Evolutionary conservation across 2,329 filamentous ascomycete species (phyloP).

Genomic region (Rutstroemia sp.): DNA sequence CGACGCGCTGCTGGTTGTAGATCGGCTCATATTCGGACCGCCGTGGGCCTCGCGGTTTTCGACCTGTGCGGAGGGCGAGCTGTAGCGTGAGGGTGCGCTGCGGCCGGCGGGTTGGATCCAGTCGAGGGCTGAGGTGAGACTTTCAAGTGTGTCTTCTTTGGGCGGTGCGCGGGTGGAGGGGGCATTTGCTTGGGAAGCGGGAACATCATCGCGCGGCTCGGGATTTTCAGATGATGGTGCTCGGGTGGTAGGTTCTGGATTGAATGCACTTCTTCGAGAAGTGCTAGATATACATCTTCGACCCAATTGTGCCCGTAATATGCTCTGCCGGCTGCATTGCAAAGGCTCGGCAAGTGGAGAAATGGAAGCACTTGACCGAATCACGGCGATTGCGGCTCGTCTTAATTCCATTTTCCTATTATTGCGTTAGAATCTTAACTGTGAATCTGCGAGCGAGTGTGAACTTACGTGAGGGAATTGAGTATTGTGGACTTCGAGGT

Average conservation of each 20-base stretch:
- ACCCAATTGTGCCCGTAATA: neutral
- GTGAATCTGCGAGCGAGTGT: constrained; percentile 8
- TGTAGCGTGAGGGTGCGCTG: neutral
- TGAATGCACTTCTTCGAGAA: neutral
- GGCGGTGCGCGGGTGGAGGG: neutral
- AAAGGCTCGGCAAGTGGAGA: neutral
- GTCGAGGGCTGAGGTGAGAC: neutral
- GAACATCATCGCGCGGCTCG: neutral
- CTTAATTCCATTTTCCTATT: constrained; percentile 29
- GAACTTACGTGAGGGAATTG: constrained; percentile 16
- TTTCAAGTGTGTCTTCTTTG: constrained; percentile 8
- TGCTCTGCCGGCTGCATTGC: neutral
- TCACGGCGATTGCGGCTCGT: constrained; percentile 10
- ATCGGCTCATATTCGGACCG: too few relatives aligned
- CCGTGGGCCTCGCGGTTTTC: neutral
- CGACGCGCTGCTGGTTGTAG: neutral
- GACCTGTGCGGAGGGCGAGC: neutral
- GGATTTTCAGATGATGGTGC: neutral
- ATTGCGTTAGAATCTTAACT: constrained; percentile 8
- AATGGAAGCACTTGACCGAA: constrained; percentile 1
- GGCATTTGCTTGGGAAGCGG: neutral
- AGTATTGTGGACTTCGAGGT: constrained; percentile 5
- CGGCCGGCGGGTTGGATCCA: neutral
- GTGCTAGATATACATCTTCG: neutral
- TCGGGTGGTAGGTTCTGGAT: constrained; percentile 1